A percentile compares a stretch with the other conserved stretches of the same genome.
Conservation (phyloP, 768 basidiomycete genomes). For the Mycena indigotica region DNA sequence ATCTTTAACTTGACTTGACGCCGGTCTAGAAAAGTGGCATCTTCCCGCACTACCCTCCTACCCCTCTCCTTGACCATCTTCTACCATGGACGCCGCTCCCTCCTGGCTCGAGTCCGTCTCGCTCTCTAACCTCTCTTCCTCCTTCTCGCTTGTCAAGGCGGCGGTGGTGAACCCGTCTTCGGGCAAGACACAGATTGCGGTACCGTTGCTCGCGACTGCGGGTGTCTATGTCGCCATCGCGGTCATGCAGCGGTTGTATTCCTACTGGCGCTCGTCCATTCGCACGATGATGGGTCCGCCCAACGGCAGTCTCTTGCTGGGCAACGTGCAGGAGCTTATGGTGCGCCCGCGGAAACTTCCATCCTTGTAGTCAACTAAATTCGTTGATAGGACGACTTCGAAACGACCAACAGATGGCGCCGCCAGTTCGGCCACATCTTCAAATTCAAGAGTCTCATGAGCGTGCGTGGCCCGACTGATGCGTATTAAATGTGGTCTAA, state of each 20-base stretch:
- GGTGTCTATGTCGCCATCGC: background rate
- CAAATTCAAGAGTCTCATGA: slow-evolving; percentile 4
- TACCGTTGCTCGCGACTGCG: background rate
- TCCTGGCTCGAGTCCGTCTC: background rate
- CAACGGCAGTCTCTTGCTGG: background rate
- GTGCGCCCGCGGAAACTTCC: background rate
- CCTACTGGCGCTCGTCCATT: background rate
- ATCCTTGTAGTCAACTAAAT: background rate
- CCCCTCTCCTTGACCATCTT: too few species aligned
- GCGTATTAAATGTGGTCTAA: background rate
- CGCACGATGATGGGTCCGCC: background rate
- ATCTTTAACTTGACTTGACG: too few species aligned
- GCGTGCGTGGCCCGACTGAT: background rate
- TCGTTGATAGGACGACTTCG: background rate
- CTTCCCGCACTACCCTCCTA: too few species aligned
- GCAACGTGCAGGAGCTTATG: background rate
- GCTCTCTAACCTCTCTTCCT: background rate
- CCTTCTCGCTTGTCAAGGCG: background rate
- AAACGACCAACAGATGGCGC: background rate
- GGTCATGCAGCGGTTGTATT: background rate
- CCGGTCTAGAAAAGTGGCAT: too few species aligned
- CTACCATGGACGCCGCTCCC: too few species aligned
- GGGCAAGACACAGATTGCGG: background rate
- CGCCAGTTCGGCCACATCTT: background rate
- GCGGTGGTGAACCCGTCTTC: background rate